Conservation (phyloP, 2,329 filamentous ascomycete species). For the Colletotrichum navitas region DNA sequence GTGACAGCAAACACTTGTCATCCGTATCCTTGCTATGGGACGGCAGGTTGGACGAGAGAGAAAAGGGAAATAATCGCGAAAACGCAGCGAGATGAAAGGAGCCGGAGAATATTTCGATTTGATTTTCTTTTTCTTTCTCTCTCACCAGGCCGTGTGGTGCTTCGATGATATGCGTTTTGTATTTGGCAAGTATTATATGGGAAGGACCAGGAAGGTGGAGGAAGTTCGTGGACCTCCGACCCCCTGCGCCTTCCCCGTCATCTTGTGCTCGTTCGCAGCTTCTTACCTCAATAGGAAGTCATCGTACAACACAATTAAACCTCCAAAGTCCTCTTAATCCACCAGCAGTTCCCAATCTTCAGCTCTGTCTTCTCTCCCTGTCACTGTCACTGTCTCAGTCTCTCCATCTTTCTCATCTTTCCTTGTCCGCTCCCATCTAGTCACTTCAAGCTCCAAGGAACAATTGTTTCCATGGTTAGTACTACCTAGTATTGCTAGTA, state of each 20-base stretch:
- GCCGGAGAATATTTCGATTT: background rate
- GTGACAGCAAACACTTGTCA: slow-evolving; percentile 8
- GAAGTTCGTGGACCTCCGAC: background rate
- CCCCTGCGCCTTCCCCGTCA: background rate
- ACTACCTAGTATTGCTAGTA: background rate
- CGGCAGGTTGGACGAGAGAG: background rate
- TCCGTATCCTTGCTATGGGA: background rate
- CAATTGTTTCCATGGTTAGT: background rate
- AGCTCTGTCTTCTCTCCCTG: background rate
- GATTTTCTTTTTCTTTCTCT: background rate
- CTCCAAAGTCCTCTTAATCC: background rate
- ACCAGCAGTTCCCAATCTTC: background rate
- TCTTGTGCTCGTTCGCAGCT: background rate
- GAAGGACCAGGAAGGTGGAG: background rate
- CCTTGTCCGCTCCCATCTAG: too few relatives aligned
- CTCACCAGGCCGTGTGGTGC: too few relatives aligned
- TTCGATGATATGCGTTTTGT: background rate
- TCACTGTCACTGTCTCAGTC: background rate
- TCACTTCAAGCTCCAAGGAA: background rate
- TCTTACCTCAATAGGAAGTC: background rate
- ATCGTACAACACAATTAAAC: background rate
- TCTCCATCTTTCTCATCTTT: background rate
- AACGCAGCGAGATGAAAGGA: background rate
- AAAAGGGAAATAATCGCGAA: background rate
- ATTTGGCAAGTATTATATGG: background rate